Percentiles rank a stretch among this genome's conserved stretches.
Evolutionary conservation across 495 filamentous ascomycete genomes (phyloP).

Genomic region (Annulohypoxylon moriforme): DNA sequence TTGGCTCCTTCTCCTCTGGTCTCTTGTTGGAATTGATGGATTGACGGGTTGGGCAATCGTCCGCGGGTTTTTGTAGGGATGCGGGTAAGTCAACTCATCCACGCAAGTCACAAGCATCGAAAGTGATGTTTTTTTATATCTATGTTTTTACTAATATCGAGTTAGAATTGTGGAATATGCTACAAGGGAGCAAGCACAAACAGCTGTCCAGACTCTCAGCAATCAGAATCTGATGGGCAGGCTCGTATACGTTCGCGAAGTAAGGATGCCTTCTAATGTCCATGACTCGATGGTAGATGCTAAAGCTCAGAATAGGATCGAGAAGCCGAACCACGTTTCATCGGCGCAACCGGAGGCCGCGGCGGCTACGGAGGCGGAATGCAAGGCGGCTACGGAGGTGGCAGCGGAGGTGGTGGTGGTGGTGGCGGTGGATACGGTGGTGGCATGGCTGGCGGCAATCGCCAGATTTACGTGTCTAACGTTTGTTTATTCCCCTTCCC

Average conservation of each 20-base stretch:
- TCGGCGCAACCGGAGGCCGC: constrained; percentile 73
- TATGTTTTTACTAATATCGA: constrained; percentile 4
- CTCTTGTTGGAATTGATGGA: constrained; percentile 93
- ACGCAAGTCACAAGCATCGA: not conserved
- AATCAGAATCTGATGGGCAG: constrained; percentile 98
- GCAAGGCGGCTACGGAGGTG: constrained; percentile 56
- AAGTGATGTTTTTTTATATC: too few species aligned
- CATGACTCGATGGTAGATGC: constrained; percentile 32
- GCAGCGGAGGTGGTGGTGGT: constrained; percentile 55
- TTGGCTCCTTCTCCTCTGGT: constrained; percentile 72
- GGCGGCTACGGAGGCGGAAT: constrained; percentile 71
- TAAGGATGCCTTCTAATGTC: constrained; percentile 57
- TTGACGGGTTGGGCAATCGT: constrained; percentile 99
- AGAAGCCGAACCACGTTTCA: constrained; percentile 95
- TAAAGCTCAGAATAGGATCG: constrained; percentile 72
- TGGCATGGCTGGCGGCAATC: constrained; percentile 66
- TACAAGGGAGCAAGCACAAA: constrained; percentile 97
- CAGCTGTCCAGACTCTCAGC: constrained; percentile 96
- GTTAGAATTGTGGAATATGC: constrained; percentile 99
- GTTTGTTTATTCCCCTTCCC: constrained; percentile 73
- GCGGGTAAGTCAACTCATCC: constrained; percentile 80
- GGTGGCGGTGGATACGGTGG: constrained; percentile 64
- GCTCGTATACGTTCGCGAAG: constrained; percentile 98
- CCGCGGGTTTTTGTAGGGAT: constrained; percentile 96
- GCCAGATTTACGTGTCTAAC: constrained; percentile 97